Percentiles rank a stretch among this genome's conserved stretches.
Evolutionary conservation across 2,329 filamentous ascomycete species (phyloP).

Genomic region (Fusarium sarcochroum): DNA sequence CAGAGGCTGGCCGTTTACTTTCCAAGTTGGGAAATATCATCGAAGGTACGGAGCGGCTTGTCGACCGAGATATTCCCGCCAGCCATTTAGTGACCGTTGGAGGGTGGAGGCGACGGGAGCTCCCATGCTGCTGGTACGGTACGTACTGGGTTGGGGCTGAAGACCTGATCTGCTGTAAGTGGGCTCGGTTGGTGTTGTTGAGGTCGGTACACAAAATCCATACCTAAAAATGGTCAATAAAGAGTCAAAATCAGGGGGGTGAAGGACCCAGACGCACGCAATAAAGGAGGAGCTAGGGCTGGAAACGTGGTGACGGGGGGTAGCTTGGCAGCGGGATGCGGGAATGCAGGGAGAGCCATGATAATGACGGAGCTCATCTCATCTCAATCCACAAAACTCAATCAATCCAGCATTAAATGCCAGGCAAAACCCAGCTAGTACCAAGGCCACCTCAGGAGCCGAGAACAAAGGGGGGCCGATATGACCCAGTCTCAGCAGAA

Average conservation of each 20-base stretch:
- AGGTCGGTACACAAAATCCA: slow-evolving; percentile 36
- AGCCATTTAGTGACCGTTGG: slow-evolving; percentile 37
- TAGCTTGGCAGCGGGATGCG: slow-evolving; percentile 41
- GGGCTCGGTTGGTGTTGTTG: neutral
- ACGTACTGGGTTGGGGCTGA: slow-evolving; percentile 37
- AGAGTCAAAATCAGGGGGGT: slow-evolving; percentile 20
- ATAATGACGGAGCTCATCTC: slow-evolving; percentile 39
- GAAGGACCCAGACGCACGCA: slow-evolving; percentile 26
- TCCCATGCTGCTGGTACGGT: slow-evolving; percentile 24
- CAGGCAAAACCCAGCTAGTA: slow-evolving; percentile 27
- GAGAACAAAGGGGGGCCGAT: slow-evolving; percentile 28
- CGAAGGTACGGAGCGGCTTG: slow-evolving; percentile 8
- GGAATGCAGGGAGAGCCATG: slow-evolving; percentile 44
- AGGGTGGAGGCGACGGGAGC: slow-evolving; percentile 28
- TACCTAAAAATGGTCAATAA: slow-evolving; percentile 20
- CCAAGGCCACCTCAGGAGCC: slow-evolving; percentile 34
- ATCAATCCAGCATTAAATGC: slow-evolving; percentile 30
- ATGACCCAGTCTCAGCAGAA: slow-evolving; percentile 22
- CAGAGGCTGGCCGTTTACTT: slow-evolving; percentile 32
- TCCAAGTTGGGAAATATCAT: slow-evolving; percentile 37
- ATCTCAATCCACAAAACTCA: slow-evolving; percentile 31
- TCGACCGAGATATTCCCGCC: slow-evolving; percentile 26
- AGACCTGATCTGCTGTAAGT: slow-evolving; percentile 22
- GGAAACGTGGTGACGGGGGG: slow-evolving; percentile 43
- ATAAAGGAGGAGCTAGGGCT: slow-evolving; percentile 36